Evolutionary conservation across 345 rosid species (phyloP).

Genomic region (Acer yangbiense): DNA sequence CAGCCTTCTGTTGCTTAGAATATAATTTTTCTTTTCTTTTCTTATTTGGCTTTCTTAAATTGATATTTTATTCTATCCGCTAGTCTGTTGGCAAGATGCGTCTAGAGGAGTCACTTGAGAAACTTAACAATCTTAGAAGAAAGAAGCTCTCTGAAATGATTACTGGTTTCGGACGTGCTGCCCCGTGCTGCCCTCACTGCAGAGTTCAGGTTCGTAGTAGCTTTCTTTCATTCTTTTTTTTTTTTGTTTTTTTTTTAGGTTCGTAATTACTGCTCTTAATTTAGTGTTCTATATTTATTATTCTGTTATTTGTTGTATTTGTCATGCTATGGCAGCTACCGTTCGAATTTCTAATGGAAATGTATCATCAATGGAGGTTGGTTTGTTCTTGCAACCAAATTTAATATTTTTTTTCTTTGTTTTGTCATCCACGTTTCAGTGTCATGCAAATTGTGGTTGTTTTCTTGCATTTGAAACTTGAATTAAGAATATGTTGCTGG

Average conservation of each 20-base stretch:
- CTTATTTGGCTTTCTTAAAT: not conserved
- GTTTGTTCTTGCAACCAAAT: constrained; percentile 19
- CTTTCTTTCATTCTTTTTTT: not conserved
- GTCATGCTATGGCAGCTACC: constrained; percentile 42
- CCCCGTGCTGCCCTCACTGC: constrained; percentile 37
- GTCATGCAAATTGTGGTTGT: not conserved
- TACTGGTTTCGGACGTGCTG: constrained; percentile 60
- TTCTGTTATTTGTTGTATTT: constrained; percentile 24
- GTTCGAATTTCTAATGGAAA: constrained; percentile 51
- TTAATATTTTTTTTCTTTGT: not conserved
- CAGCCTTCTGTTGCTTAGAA: not conserved
- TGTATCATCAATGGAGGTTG: constrained; percentile 49
- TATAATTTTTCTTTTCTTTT: not conserved
- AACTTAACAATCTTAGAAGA: constrained; percentile 95
- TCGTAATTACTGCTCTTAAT: constrained; percentile 17
- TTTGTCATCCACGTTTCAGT: not conserved
- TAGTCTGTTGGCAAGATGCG: constrained; percentile 99
- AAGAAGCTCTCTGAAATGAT: constrained; percentile 98
- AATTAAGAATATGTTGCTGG: not conserved
- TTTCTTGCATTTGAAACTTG: not conserved
- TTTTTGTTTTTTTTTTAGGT: too few species aligned
- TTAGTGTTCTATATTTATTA: constrained; percentile 14
- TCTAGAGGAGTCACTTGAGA: constrained; percentile 84
- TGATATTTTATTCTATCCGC: constrained; percentile 12
- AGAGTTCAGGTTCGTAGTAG: constrained; percentile 54